Base-by-base conservation (phyloP, 495 filamentous ascomycete genomes). In the Neohortaea acidophila region DNA sequence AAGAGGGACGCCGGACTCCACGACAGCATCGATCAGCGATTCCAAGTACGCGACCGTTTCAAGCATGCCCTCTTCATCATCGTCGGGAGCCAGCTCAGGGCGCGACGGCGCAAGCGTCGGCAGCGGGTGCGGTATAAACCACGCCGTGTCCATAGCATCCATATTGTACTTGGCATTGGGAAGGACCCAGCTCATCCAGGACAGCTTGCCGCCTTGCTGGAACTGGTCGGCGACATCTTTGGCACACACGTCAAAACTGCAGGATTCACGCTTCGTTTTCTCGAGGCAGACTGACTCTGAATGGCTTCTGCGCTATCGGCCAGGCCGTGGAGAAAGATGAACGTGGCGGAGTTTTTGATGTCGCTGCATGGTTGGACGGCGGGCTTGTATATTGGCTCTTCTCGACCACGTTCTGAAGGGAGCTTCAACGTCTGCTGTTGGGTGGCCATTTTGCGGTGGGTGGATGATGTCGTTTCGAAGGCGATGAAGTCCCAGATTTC, bases 271-370 rank as follows among this genome's bases (percentile, higher is more conserved):
- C n/a, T n/a, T n/a, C n/a, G n/a, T n/a, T n/a, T n/a, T n/a, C n/a
- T n/a, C n/a, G n/a, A n/a, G 50, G 52, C 13, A 24, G n/a, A n/a
- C n/a, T n/a, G n/a, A 63, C 62, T 56, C 24, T 57, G 50, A 33
- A 58, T 48, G 10, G 56, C 57, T 27, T 56, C 45, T 11, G 57
- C 61, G 41, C 59, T 55, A 41, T 66, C 63, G 0, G 59, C 61
- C 3, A 58, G 51, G 6, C 63, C 61, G 33, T 66, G 60, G 10
- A 66, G 41, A 45, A 63, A 63, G 18, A 64, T 63, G 32, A 63
- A 55, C 6, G 56, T 55, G 12, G 60, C 60, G 20, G 51, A 41
- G 22, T 56, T 54, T 10, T 51, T 54, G 14, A 56, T 43, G 15
- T 53, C 42, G 2, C 39, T 34, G 15, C 39, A 23, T 5, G 55